Evolutionary conservation across 2,329 filamentous ascomycete species (phyloP).

Genomic region (Dactylellina leptospora): DNA sequence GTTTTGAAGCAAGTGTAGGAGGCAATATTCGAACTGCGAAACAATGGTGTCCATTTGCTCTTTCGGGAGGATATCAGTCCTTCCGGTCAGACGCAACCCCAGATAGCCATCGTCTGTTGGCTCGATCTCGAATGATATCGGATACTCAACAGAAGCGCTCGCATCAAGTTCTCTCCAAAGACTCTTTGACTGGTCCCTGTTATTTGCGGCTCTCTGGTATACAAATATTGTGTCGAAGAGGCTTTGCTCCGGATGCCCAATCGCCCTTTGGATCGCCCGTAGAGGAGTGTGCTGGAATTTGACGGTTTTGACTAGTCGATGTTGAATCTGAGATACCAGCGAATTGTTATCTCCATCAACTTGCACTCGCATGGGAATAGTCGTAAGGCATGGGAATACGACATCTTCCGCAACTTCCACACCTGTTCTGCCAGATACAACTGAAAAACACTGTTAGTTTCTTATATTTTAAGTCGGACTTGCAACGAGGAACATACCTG

Average conservation of each 20-base stretch:
- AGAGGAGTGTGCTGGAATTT: constrained; percentile 78
- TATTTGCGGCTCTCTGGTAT: constrained; percentile 71
- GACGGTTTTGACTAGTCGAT: constrained; percentile 71
- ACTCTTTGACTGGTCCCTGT: constrained; percentile 50
- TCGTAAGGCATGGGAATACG: constrained; percentile 82
- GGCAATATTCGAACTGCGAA: constrained; percentile 73
- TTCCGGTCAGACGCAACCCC: constrained; percentile 72
- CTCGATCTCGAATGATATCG: constrained; percentile 81
- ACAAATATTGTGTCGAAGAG: constrained; percentile 88
- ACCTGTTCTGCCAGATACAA: constrained; percentile 76
- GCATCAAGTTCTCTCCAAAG: constrained; percentile 73
- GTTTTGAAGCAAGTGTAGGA: constrained; percentile 69
- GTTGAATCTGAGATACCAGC: constrained; percentile 72
- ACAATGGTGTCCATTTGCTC: constrained; percentile 75
- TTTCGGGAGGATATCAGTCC: constrained; percentile 70
- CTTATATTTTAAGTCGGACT: background rate
- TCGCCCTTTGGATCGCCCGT: constrained; percentile 75
- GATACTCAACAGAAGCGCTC: constrained; percentile 73
- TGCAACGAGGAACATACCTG: constrained; percentile 47
- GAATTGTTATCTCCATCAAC: constrained; percentile 67
- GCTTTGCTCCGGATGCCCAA: constrained; percentile 70
- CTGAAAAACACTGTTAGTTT: constrained; percentile 61
- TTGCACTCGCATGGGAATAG: constrained; percentile 75
- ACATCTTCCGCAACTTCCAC: constrained; percentile 68
- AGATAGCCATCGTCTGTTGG: constrained; percentile 65